Evolutionary conservation across 2,329 filamentous ascomycete genomes (phyloP).

Genomic region (Botrytis sinoallii): DNA sequence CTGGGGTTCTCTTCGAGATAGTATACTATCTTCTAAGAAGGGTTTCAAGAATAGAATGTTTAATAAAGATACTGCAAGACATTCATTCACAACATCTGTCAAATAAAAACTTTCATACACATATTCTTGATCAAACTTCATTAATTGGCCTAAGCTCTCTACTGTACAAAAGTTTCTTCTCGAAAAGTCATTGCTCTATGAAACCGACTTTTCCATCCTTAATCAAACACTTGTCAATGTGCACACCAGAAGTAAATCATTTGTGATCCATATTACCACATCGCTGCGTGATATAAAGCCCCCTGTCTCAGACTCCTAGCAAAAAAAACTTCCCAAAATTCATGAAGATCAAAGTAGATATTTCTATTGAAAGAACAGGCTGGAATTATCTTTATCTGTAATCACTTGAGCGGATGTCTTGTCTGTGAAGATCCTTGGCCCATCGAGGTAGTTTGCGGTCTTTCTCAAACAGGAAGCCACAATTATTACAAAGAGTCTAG

Average conservation of each 20-base stretch:
- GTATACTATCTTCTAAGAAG: neutral
- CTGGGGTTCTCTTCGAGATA: neutral
- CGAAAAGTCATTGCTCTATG: conserved; percentile 3
- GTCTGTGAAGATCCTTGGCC: conserved; percentile 65
- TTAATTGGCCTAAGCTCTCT: conserved; percentile 17
- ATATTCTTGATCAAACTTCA: conserved; percentile 15
- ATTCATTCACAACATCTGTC: neutral
- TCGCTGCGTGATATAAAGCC: conserved; percentile 21
- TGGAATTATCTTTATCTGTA: conserved; percentile 33
- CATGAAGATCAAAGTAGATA: conserved; percentile 24
- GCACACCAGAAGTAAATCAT: conserved; percentile 11
- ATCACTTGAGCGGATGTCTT: conserved; percentile 33
- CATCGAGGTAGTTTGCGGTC: conserved; percentile 79
- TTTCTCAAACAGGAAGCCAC: conserved; percentile 83
- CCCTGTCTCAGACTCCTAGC: conserved; percentile 16
- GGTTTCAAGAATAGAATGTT: neutral
- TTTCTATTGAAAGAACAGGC: conserved; percentile 11
- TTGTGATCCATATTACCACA: conserved; percentile 20
- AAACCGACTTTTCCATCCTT: conserved; percentile 15
- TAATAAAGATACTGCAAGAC: neutral
- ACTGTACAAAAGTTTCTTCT: conserved; percentile 21
- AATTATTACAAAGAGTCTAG: conserved; percentile 84
- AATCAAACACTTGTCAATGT: conserved; percentile 15
- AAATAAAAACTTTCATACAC: neutral
- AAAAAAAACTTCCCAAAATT: conserved; percentile 6